Evolutionary conservation across 2,329 filamentous ascomycete species (phyloP).

Genomic region (Paracamarosporium sp.): DNA sequence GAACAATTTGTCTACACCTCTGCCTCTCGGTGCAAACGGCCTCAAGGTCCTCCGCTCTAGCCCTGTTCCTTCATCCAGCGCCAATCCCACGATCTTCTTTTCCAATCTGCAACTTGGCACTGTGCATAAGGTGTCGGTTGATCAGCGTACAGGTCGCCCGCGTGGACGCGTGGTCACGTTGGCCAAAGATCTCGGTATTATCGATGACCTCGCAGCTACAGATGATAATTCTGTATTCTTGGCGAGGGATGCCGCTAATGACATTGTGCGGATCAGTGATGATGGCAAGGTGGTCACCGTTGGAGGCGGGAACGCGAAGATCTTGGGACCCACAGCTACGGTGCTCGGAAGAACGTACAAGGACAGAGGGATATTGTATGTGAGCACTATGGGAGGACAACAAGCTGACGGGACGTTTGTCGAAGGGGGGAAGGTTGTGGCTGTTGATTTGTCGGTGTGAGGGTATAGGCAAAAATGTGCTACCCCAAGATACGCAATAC

Average conservation of each 20-base stretch:
- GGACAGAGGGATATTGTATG: conserved; percentile 26
- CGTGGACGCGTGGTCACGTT: conserved; percentile 12
- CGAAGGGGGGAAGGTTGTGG: conserved; percentile 32
- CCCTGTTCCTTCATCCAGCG: background rate
- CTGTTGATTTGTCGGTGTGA: conserved; percentile 12
- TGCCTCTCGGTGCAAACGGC: conserved; percentile 31
- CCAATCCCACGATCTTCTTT: conserved; percentile 21
- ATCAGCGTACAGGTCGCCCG: conserved; percentile 9
- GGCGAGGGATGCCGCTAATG: conserved; percentile 15
- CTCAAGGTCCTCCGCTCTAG: conserved; percentile 18
- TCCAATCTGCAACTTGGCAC: conserved; percentile 19
- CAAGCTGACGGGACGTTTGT: conserved; percentile 23
- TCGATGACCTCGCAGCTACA: conserved; percentile 29
- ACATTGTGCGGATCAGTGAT: conserved; percentile 7
- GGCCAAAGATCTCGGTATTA: conserved; percentile 5
- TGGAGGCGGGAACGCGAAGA: conserved; percentile 4
- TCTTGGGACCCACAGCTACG: conserved; percentile 23
- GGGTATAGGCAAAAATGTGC: no score
- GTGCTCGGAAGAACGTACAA: conserved; percentile 21
- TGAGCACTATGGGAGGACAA: conserved; percentile 31
- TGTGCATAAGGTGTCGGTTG: conserved; percentile 23
- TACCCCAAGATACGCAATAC: no score
- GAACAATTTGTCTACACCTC: conserved; percentile 8
- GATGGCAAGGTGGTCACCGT: conserved; percentile 13
- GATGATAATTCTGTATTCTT: conserved; percentile 22